Conservation (phyloP, 345 rosid species). For the Turritis glabra region DNA sequence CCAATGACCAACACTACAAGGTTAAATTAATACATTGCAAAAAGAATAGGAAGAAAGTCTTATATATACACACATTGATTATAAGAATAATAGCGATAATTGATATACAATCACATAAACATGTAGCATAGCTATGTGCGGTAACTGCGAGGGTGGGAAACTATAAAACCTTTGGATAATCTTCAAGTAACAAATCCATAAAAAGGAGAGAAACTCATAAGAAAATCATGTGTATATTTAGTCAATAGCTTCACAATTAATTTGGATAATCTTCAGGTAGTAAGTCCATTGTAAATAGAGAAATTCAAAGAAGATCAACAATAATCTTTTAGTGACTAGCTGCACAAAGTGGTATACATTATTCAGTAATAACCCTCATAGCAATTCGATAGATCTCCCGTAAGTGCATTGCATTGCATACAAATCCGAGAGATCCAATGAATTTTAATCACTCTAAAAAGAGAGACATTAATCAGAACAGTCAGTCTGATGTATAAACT, state of each 20-base stretch:
- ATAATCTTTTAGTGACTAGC: not conserved
- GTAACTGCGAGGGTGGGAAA: not conserved
- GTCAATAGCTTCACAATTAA: not conserved
- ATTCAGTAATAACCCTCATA: conserved; percentile 4
- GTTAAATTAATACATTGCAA: not conserved
- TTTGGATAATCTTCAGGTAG: not conserved
- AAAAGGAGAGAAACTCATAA: not conserved
- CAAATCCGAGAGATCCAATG: conserved; percentile 30
- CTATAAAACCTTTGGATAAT: not conserved
- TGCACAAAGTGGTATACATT: not conserved
- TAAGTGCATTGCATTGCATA: conserved; percentile 12
- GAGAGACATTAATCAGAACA: not conserved
- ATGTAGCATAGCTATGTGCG: not conserved
- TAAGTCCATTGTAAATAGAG: not conserved
- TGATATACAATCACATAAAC: not conserved
- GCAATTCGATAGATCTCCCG: conserved; percentile 11
- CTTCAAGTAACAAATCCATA: not conserved
- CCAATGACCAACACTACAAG: too few species aligned
- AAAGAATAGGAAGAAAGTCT: not conserved
- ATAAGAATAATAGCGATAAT: not conserved
- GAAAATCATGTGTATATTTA: not conserved
- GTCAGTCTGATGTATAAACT: not conserved
- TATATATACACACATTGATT: not conserved
- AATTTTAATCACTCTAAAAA: not conserved
- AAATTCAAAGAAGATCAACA: not conserved